Evolutionary conservation across 371 early-diverging fungal species (phyloP).

Genomic region (Mortierella sp.): DNA sequence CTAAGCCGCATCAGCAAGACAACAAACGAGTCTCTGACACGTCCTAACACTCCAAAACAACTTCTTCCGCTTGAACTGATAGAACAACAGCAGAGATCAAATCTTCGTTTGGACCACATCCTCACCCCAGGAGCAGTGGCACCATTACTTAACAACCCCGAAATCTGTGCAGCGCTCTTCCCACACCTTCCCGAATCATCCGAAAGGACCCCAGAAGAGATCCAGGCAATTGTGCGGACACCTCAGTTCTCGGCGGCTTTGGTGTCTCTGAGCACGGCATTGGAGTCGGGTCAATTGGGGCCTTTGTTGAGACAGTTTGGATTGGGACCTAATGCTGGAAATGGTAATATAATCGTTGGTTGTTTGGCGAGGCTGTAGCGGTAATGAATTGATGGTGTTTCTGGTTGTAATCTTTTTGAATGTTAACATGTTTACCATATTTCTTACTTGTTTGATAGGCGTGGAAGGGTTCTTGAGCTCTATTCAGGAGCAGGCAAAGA

Average conservation of each 20-base stretch:
- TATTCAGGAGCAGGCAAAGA: conserved; percentile 72
- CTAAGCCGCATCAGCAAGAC: no score
- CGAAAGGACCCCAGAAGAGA: conserved; percentile 64
- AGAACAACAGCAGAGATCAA: conserved; percentile 21
- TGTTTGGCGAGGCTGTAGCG: neutral
- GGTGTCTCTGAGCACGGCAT: conserved; percentile 70
- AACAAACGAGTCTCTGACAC: neutral
- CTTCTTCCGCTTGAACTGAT: neutral
- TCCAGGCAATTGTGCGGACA: conserved; percentile 72
- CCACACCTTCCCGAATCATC: conserved; percentile 73
- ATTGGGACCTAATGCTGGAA: conserved; percentile 69
- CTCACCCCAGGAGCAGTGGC: conserved; percentile 66
- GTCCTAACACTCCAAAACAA: no score
- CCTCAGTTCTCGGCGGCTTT: conserved; percentile 82
- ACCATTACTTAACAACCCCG: conserved; percentile 69
- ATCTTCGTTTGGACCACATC: conserved; percentile 64
- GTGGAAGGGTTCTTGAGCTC: conserved; percentile 78
- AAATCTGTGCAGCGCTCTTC: conserved; percentile 69
- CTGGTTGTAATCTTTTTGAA: neutral
- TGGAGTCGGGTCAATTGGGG: conserved; percentile 79
- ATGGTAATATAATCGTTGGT: no score
- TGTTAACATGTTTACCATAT: neutral
- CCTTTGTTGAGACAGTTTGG: conserved; percentile 76
- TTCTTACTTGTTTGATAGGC: conserved; percentile 56
- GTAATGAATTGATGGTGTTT: neutral